These are phyloP conservation scores for Colletotrichum orchidophilum DNA, from an alignment of 2,329 filamentous ascomycete species.

Conservation along the genomic window DNA sequence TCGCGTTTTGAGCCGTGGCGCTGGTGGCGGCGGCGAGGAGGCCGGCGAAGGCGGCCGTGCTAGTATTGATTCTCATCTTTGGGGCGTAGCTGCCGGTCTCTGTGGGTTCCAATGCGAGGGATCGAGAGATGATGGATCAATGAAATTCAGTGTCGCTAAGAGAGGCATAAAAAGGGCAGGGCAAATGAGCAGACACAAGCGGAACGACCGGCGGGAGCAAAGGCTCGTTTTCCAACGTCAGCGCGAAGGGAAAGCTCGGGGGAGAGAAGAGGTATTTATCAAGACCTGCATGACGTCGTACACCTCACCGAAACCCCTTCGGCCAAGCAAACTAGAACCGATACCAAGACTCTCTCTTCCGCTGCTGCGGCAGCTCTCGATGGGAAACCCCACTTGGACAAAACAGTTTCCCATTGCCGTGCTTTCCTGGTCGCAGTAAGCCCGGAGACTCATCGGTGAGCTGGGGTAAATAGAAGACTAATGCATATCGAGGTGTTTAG, in stretches of 20 bases:
- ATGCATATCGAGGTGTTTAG: neutral
- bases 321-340: neutral
- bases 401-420: neutral
- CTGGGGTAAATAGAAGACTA: neutral
- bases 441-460: neutral
- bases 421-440: neutral
- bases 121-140: neutral
- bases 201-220: neutral
- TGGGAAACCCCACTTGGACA: neutral
- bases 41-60: slow-evolving; percentile 23
- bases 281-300: neutral
- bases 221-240: neutral
- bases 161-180: neutral
- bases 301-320: neutral
- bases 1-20: slow-evolving; percentile 36
- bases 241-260: neutral
- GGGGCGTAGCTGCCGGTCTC: neutral
- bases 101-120: neutral
- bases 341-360: neutral
- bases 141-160: no score
- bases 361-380: neutral
- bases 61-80: slow-evolving; percentile 18
- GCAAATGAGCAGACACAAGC: neutral
- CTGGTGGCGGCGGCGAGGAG: slow-evolving; percentile 39
- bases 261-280: slow-evolving; percentile 19